Base-by-base conservation (phyloP, 148 eudicot species). In the Rhododendron ovatum region DNA sequence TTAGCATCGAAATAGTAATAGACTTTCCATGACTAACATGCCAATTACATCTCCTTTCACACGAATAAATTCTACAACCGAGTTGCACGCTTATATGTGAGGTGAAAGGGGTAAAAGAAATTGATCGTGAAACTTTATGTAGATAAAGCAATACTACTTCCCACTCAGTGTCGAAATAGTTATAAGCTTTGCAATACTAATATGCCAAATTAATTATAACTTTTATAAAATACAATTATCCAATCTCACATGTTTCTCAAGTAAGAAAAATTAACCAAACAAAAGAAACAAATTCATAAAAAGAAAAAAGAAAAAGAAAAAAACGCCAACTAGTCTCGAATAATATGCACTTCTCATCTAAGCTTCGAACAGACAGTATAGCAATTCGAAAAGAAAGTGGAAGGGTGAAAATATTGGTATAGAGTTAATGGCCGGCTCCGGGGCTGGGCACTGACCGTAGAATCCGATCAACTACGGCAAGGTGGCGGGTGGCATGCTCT, bases 401-500 rank as follows among this genome's bases (percentile, higher is more conserved):
- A 37, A 22, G 61, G 39, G 20, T 7, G 6, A 28, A 57, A 35
- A 53, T 20, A 35, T 15, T 4, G 57, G 43, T 53, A 20, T 30
- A 51, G 41, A 20, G 39, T 59, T 85, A 92, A 74, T 92, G 92
- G 28, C 93, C 93, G 69, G 85, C 87, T 20, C 92, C 92, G 22
- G 93, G 93, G 79, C 93, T 90, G 26, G 93, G 93, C 5, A 92
- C 93, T 6, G 93, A 92, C 81, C 86, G 81, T 28, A 92, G 88
- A 30, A 86, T 83, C 75, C 92, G 88, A 7, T 90, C 89, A 9
- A 88, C 20, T 11, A 79, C 87, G 22, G 84, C 82, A 63, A 87
- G 89, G 80, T 91, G 91, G 51, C 92, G 88, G 74, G 82, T 47
- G 59, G 86, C 61, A 85, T 89, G 89, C 89, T 88, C 86, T 45